Conservation (phyloP, 192 early-diverging fungal genomes). For the Mortierella hygrophila region DNA sequence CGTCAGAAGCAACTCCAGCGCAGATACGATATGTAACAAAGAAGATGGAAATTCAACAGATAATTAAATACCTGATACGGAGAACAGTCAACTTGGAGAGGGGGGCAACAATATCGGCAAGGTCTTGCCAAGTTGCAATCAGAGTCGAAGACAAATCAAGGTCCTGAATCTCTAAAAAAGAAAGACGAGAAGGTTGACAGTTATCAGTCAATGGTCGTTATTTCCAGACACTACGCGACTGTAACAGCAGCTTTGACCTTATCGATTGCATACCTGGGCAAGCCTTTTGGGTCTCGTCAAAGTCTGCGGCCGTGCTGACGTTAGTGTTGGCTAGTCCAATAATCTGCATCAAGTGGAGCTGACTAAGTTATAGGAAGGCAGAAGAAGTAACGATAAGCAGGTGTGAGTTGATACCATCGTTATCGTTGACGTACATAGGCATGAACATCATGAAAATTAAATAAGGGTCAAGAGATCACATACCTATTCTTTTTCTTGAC, state of each 20-base stretch:
- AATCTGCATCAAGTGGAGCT: slow-evolving; percentile 46
- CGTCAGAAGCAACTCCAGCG: not conserved
- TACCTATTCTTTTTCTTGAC: slow-evolving; percentile 61
- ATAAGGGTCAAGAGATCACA: not conserved
- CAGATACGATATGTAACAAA: no score
- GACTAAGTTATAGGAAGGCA: not conserved
- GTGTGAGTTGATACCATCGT: not conserved
- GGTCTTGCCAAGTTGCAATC: slow-evolving; percentile 59
- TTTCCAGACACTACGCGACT: not conserved
- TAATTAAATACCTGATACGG: slow-evolving; percentile 60
- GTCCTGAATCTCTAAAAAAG: slow-evolving; percentile 59
- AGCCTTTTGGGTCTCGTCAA: slow-evolving; percentile 51
- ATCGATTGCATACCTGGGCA: slow-evolving; percentile 49
- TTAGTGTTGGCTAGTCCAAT: slow-evolving; percentile 60
- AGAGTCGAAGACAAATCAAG: slow-evolving; percentile 69
- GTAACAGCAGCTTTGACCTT: not conserved
- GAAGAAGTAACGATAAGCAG: not conserved
- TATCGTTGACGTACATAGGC: not conserved
- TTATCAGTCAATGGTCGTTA: not conserved
- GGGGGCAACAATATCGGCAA: slow-evolving; percentile 61
- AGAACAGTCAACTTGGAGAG: slow-evolving; percentile 56
- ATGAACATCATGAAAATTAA: not conserved
- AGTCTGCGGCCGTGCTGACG: slow-evolving; percentile 44
- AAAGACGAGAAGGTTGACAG: not conserved
- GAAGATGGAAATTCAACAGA: not conserved